Percentiles rank a stretch among this genome's conserved stretches.
Evolutionary conservation across 495 filamentous ascomycete species (phyloP).

Genomic region (Entonaema liquescens): DNA sequence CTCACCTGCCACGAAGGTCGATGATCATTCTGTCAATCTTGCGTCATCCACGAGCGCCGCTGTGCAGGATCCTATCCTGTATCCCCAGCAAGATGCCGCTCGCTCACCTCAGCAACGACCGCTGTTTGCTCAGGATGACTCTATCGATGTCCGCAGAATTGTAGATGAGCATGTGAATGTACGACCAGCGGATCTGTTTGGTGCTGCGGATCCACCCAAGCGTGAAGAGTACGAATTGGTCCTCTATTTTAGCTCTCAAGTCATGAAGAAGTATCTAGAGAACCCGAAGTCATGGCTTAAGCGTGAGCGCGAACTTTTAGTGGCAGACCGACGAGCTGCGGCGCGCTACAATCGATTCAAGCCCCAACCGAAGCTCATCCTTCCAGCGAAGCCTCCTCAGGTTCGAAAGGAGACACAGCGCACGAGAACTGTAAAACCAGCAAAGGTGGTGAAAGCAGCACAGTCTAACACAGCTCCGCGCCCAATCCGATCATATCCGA

Average conservation of each 20-base stretch:
- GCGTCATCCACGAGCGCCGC: conserved; percentile 26
- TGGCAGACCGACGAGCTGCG: conserved; percentile 56
- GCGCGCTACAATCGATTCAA: conserved; percentile 43
- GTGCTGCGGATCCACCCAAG: conserved; percentile 66
- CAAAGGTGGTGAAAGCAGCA: conserved; percentile 60
- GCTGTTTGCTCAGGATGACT: conserved; percentile 47
- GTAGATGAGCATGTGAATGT: conserved; percentile 73
- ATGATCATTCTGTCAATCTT: conserved; percentile 37
- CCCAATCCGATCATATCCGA: conserved; percentile 41
- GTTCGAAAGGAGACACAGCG: conserved; percentile 45
- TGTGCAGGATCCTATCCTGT: conserved; percentile 56
- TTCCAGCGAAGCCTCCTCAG: conserved; percentile 51
- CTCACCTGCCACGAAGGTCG: conserved; percentile 66
- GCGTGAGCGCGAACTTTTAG: conserved; percentile 68
- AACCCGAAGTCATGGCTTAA: conserved; percentile 68
- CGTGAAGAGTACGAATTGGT: conserved; percentile 74
- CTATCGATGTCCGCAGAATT: conserved; percentile 59
- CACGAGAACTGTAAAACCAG: conserved; percentile 47
- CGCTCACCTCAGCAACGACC: conserved; percentile 60
- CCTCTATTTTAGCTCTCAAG: conserved; percentile 71
- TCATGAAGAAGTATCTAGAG: conserved; percentile 65
- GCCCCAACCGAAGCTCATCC: conserved; percentile 50
- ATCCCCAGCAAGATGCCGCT: conserved; percentile 60
- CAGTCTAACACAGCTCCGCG: conserved; percentile 37
- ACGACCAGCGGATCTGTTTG: conserved; percentile 65